Evolutionary conservation across 2,329 filamentous ascomycete species (phyloP), one percentile per base, ranked within the genome.

Genomic region (Metarhizium sp.): DNA sequence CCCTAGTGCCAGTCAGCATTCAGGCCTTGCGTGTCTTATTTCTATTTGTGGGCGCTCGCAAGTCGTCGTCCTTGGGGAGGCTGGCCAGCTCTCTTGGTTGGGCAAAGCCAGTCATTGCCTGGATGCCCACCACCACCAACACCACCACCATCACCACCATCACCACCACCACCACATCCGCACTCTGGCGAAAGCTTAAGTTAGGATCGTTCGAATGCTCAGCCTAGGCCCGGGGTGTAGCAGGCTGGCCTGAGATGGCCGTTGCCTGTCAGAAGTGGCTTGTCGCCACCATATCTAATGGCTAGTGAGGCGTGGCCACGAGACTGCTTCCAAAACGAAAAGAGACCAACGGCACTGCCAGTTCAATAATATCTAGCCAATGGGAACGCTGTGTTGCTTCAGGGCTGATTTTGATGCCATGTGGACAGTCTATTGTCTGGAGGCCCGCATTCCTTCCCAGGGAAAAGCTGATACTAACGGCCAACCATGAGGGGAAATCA

Each of bases 141-240:
- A 52, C 50, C 10, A 40, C 14, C 4, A 25, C 38, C 30, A 20
- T 4, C 10, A 34, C 1, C 50, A 40, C 50, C 50, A 20, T 4
- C 10, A 34, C 1, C 50, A 40, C 50, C 50, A 20, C 50, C 50
- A 16, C 50, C 20, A 13, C 8, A 29, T 34, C 50, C 13, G 18
- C 8, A 16, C 38, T 52, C 38, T 52, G 50, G 20, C 40, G 25
- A 52, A 46, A 52, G 51, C 51, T 47, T 52, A 52, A 34, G 32
- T 34, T 34, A 11, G 6, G 10, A 8, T 34, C 30, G 38, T 40
- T 40, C 38, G 14, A 16, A 13, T 52, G 51, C 51, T 47, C 38
- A n/a, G 42, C 29, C 29, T 25, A 42, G 42, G 25, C 42, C 14
- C 10, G 36, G 45, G 16, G 14, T 16, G 38, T 8, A 36, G 13